Evolutionary conservation across 768 basidiomycete genomes (phyloP).

Genomic region (Suillus spraguei): DNA sequence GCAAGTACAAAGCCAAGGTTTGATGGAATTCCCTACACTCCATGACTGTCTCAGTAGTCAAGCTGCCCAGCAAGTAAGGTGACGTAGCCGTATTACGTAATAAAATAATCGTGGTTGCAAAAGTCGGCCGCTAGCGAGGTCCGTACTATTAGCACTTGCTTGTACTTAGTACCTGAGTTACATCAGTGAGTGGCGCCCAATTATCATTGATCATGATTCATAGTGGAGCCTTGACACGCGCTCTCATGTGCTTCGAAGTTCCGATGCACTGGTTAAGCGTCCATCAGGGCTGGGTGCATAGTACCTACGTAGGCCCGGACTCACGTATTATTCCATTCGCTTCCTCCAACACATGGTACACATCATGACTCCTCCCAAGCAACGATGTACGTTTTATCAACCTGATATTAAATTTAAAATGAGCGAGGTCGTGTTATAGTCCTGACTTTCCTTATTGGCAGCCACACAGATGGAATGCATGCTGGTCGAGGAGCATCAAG

Average conservation of each 20-base stretch:
- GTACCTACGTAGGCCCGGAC: not conserved
- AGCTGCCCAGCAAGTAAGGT: not conserved
- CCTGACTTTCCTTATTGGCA: not conserved
- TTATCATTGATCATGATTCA: not conserved
- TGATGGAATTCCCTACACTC: not conserved
- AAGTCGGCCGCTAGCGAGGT: not conserved
- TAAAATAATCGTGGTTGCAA: not conserved
- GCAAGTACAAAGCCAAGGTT: not conserved
- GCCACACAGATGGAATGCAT: not conserved
- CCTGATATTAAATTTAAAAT: not conserved
- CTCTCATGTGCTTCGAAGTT: not conserved
- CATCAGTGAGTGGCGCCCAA: not conserved
- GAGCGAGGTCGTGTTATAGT: not conserved
- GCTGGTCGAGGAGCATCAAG: not conserved
- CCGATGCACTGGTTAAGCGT: not conserved
- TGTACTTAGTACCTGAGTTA: not conserved
- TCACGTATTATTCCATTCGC: not conserved
- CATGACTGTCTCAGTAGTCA: too few relatives aligned
- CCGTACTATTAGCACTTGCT: not conserved
- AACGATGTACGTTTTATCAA: not conserved
- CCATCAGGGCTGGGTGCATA: not conserved
- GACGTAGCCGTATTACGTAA: not conserved
- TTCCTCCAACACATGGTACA: not conserved
- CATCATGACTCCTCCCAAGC: conserved; percentile 2
- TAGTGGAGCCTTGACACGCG: not conserved